These are phyloP conservation scores for Phaeosphaeriaceae sp. DNA, from an alignment of 2,329 filamentous ascomycete species.

Conservation along the genomic window DNA sequence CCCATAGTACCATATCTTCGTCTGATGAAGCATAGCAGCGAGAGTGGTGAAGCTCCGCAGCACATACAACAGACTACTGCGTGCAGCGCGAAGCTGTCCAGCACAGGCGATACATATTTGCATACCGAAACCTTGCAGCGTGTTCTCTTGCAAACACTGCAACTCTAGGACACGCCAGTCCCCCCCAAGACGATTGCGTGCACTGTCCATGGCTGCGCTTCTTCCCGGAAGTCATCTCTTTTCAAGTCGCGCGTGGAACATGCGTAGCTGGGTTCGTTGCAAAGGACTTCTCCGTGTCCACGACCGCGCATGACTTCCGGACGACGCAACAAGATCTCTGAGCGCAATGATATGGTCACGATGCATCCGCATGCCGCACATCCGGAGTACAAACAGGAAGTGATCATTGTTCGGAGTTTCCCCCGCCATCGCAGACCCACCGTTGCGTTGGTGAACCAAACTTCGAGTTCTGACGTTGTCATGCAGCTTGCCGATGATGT, in stretches of 20 bases:
- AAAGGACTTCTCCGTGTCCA: not conserved
- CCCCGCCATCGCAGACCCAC: not conserved
- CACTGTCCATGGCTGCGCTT: too few relatives aligned
- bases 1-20: not conserved
- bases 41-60: not conserved
- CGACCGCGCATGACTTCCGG: not conserved
- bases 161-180: too few relatives aligned
- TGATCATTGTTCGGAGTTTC: not conserved
- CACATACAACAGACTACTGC: not conserved
- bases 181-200: too few relatives aligned
- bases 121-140: not conserved
- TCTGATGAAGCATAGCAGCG: too few relatives aligned
- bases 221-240: too few relatives aligned
- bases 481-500: not conserved
- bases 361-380: not conserved
- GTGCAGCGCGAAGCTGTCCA: not conserved
- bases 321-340: not conserved
- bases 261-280: not conserved
- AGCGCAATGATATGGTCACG: not conserved
- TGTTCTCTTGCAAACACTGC: too few relatives aligned
- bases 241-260: too few relatives aligned
- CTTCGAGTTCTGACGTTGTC: not conserved
- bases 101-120: not conserved
- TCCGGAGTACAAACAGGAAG: not conserved
- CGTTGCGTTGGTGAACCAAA: not conserved